These are phyloP conservation scores for Fusarium cyanostomum DNA, from an alignment of 2,329 filamentous ascomycete species.

Conservation along the genomic window DNA sequence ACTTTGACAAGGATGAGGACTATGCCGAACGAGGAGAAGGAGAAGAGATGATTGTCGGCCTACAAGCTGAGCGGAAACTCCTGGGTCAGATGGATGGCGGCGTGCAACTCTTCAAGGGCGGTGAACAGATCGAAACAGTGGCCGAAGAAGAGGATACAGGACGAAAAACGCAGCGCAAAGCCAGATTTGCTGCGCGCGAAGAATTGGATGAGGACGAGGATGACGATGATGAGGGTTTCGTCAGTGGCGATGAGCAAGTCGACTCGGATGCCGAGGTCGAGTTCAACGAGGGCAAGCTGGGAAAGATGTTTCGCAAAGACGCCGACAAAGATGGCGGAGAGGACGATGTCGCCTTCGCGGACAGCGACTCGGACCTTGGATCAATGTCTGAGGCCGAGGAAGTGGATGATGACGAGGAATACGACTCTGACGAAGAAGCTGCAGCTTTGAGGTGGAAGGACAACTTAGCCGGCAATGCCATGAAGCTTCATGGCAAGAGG, in stretches of 20 bases:
- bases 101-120: slow-evolving; percentile 85
- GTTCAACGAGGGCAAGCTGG: slow-evolving; percentile 67
- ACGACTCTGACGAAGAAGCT: slow-evolving; percentile 72
- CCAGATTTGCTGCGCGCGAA: slow-evolving; percentile 68
- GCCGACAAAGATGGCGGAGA: slow-evolving; percentile 63
- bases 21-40: slow-evolving; percentile 86
- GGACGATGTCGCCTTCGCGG: slow-evolving; percentile 88
- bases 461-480: slow-evolving; percentile 80
- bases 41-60: slow-evolving; percentile 90
- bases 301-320: slow-evolving; percentile 67
- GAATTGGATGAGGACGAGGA: slow-evolving; percentile 65
- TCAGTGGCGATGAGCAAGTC: slow-evolving; percentile 62
- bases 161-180: slow-evolving; percentile 66
- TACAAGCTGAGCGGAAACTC: slow-evolving; percentile 84
- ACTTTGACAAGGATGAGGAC: slow-evolving; percentile 74
- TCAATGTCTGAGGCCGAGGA: slow-evolving; percentile 73
- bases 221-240: slow-evolving; percentile 62
- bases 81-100: slow-evolving; percentile 85
- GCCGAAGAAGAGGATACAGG: slow-evolving; percentile 65
- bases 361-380: slow-evolving; percentile 95
- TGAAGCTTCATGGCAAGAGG: slow-evolving; percentile 73
- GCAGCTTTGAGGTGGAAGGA: slow-evolving; percentile 86
- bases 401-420: slow-evolving; percentile 62
- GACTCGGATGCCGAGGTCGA: slow-evolving; percentile 64
- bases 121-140: slow-evolving; percentile 70